Percentiles rank a stretch among this genome's conserved stretches.
Conservation (phyloP, 164 flowering plant species). For the Piper betle region DNA sequence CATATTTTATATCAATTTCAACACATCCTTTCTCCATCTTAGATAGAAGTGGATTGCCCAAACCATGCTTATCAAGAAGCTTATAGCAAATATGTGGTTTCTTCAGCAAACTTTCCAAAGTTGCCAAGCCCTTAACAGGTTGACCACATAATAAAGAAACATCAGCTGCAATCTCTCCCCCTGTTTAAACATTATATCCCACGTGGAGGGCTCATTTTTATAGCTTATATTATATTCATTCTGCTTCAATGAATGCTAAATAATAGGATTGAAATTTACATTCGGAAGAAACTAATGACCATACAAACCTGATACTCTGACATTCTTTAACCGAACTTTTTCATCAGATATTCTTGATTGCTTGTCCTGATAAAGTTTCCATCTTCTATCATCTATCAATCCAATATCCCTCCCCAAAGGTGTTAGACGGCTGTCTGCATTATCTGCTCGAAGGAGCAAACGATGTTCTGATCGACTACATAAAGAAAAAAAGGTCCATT, state of each 20-base stretch:
- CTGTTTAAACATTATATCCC: constrained; percentile 18
- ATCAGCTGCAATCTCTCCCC: constrained; percentile 76
- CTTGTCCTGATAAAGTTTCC: constrained; percentile 78
- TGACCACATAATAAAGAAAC: constrained; percentile 58
- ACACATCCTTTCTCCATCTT: constrained; percentile 78
- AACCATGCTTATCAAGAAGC: constrained; percentile 84
- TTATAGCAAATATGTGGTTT: constrained; percentile 79
- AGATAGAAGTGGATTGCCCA: constrained; percentile 52
- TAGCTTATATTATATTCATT: too few relatives aligned
- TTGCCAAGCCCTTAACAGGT: constrained; percentile 59
- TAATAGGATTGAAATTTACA: not conserved
- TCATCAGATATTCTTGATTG: constrained; percentile 67
- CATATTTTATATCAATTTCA: constrained; percentile 89
- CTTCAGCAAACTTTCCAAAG: constrained; percentile 77
- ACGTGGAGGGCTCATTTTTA: too few relatives aligned
- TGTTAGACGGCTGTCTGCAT: constrained; percentile 96
- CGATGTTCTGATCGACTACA: constrained; percentile 90
- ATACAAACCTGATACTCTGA: constrained; percentile 63
- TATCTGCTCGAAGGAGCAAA: constrained; percentile 82
- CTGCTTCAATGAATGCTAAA: not conserved
- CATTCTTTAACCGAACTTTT: constrained; percentile 57
- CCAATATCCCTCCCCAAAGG: constrained; percentile 92
- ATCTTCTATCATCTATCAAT: constrained; percentile 79
- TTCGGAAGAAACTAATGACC: constrained; percentile 1
- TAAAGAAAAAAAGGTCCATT: constrained; percentile 1